Conservation (phyloP, 1,284 basidiomycete genomes). For the Bondarzewia mesenterica region DNA sequence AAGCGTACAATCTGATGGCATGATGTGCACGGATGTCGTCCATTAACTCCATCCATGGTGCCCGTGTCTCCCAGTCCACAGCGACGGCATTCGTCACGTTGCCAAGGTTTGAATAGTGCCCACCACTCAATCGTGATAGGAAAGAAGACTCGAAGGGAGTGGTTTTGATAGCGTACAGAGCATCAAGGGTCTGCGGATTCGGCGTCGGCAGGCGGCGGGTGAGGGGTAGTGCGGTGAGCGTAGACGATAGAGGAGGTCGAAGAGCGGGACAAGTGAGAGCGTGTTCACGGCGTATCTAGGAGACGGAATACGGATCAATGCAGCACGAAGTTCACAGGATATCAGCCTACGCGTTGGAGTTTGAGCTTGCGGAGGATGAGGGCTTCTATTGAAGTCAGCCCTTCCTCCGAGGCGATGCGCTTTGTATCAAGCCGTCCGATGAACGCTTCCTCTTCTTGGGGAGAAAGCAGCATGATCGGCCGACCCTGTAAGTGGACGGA, state of each 20-base stretch:
- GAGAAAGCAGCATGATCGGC: conserved; percentile 10
- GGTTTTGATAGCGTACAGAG: conserved; percentile 44
- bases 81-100: conserved; percentile 28
- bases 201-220: conserved; percentile 13
- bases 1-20: conserved; percentile 45
- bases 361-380: conserved; percentile 41
- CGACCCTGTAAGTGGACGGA: conserved; percentile 7
- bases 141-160: conserved; percentile 61
- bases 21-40: conserved; percentile 59
- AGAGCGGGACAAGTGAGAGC: conserved; percentile 9
- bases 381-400: conserved; percentile 20
- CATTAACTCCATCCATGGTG: conserved; percentile 72
- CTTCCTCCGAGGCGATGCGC: not conserved
- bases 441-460: conserved; percentile 3
- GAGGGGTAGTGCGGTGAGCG: conserved; percentile 15
- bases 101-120: conserved; percentile 1
- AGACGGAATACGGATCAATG: not conserved
- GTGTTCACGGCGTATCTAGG: conserved; percentile 9
- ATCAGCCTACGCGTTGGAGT: conserved; percentile 29
- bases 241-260: not conserved
- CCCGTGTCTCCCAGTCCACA: conserved; percentile 60
- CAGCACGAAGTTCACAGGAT: not conserved
- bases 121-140: conserved; percentile 47
- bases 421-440: conserved; percentile 7
- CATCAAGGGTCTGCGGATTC: conserved; percentile 41